Percentiles rank a stretch among this genome's conserved stretches.
phyloP scores from a whole-genome alignment of 2,329 filamentous ascomycete genomes.

The Orbilia javanica region DNA sequence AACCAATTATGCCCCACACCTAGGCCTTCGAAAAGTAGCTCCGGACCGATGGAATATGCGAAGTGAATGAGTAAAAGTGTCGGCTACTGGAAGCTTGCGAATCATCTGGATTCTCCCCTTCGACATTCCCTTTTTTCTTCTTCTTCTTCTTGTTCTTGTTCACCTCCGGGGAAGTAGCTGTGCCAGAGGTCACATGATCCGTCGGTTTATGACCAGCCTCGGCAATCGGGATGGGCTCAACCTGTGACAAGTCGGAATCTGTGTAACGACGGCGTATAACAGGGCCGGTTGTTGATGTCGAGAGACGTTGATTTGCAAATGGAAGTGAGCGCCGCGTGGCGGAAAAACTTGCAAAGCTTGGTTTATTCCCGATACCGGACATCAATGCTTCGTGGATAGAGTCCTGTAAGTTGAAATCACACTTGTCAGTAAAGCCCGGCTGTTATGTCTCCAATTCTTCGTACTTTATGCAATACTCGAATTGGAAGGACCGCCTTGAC shows the following conservation, averaged over 20 bases:
- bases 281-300: slow-evolving; percentile 11
- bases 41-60: slow-evolving; percentile 42
- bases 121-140: slow-evolving; percentile 10
- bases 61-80: slow-evolving; percentile 28
- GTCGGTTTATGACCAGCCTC: slow-evolving; percentile 17
- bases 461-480: slow-evolving; percentile 49
- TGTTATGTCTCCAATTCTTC: not conserved
- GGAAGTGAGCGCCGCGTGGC: slow-evolving; percentile 49
- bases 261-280: slow-evolving; percentile 47
- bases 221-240: slow-evolving; percentile 37
- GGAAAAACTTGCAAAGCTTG: slow-evolving; percentile 48
- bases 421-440: slow-evolving; percentile 4
- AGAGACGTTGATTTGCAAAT: slow-evolving; percentile 33
- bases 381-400: slow-evolving; percentile 53
- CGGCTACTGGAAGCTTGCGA: slow-evolving; percentile 1
- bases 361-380: slow-evolving; percentile 49
- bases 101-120: slow-evolving; percentile 6
- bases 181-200: slow-evolving; percentile 52
- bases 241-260: slow-evolving; percentile 44
- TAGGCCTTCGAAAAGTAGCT: slow-evolving; percentile 43
- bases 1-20: slow-evolving; percentile 12
- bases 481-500: slow-evolving; percentile 53
- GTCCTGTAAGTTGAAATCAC: slow-evolving; percentile 1
- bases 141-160: slow-evolving; percentile 1
- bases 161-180: slow-evolving; percentile 44